These are phyloP conservation scores for Fusarium miscanthi DNA, from an alignment of 2,329 filamentous ascomycete species.

Conservation along the genomic window DNA sequence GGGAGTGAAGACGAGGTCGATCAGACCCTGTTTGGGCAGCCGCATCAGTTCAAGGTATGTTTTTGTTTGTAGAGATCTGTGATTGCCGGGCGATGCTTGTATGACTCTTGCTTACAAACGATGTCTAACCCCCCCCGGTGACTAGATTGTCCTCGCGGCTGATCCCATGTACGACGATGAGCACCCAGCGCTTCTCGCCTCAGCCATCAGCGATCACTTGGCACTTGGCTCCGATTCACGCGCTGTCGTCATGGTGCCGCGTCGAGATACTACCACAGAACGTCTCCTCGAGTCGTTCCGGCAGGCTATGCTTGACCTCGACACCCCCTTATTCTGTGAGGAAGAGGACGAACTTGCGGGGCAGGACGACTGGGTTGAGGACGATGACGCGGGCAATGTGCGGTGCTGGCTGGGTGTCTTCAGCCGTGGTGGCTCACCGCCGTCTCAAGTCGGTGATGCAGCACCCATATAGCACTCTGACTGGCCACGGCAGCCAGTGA, in stretches of 20 bases:
- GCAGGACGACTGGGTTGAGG: slow-evolving; percentile 77
- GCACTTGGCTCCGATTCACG: slow-evolving; percentile 66
- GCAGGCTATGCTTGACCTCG: slow-evolving; percentile 66
- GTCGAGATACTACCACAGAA: slow-evolving; percentile 75
- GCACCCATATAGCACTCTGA: neutral
- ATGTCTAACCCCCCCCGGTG: slow-evolving; percentile 18
- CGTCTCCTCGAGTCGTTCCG: slow-evolving; percentile 72
- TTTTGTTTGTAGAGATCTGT: slow-evolving; percentile 8
- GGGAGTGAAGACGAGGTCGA: slow-evolving; percentile 59
- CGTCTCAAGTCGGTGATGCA: slow-evolving; percentile 17
- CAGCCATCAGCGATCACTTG: slow-evolving; percentile 77
- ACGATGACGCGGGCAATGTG: slow-evolving; percentile 61
- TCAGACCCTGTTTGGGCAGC: slow-evolving; percentile 55
- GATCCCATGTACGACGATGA: slow-evolving; percentile 89
- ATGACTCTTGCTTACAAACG: slow-evolving; percentile 26
- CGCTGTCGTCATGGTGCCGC: slow-evolving; percentile 83
- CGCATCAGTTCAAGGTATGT: slow-evolving; percentile 63
- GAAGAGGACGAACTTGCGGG: slow-evolving; percentile 73
- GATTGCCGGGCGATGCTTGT: slow-evolving; percentile 4
- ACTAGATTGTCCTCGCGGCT: slow-evolving; percentile 80
- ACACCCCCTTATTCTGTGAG: slow-evolving; percentile 59
- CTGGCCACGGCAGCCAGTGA: neutral
- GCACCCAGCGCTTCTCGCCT: slow-evolving; percentile 79
- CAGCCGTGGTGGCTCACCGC: slow-evolving; percentile 48
- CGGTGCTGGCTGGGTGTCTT: slow-evolving; percentile 78